Base-by-base conservation (phyloP, 1,139 yeast species). In the Zygosaccharomyces sapae region DNA sequence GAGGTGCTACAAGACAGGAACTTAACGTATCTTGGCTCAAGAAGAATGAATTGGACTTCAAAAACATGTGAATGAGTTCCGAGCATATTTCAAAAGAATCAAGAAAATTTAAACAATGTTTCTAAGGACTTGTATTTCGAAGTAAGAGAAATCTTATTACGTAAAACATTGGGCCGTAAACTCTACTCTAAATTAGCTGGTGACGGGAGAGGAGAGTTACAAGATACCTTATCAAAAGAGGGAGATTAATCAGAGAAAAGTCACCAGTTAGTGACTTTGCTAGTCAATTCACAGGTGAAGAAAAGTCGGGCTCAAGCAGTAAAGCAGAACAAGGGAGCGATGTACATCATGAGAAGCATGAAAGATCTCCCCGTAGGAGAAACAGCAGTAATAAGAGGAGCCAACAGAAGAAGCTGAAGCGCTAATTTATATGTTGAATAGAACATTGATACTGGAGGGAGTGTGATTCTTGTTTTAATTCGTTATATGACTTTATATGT, bases 1-100 rank as follows among this genome's bases (percentile, higher is more conserved):
- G 98, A 55, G 98, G 98, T 45, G 97, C 97, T 6, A 86, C 97
- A 2, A 78, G 98, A 63, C 88, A 92, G 67, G 98, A 92, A 63
- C 78, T 92, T 59, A 92, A 92, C 65, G 97, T 92, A 19, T 86
- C 96, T 42, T 92, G 98, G 97, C 75, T 92, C 61, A 92, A 92
- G 71, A 92, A 92, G 70, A 92, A 92, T 68, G 98, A 92, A 70
- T 75, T 92, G 57, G 98, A 92, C 56, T 79, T 92, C 69, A 88
- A 87, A 86, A 90, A 58, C 96, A 90, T 62, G 84, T 92, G 52
- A 79, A 73, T 54, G 96, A 89, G 57, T 90, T 92, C 70, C 76
- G 97, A 58, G 79, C 81, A 8, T 83, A 87, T 63, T 86, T 95
- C 79, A 80, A 83, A 86, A 80, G 66, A 82, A 85, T 59, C 83